Evolutionary conservation across 2,329 filamentous ascomycete genomes (phyloP), one percentile per base, ranked within the genome.

Genomic region (Fusarium albosuccineum): DNA sequence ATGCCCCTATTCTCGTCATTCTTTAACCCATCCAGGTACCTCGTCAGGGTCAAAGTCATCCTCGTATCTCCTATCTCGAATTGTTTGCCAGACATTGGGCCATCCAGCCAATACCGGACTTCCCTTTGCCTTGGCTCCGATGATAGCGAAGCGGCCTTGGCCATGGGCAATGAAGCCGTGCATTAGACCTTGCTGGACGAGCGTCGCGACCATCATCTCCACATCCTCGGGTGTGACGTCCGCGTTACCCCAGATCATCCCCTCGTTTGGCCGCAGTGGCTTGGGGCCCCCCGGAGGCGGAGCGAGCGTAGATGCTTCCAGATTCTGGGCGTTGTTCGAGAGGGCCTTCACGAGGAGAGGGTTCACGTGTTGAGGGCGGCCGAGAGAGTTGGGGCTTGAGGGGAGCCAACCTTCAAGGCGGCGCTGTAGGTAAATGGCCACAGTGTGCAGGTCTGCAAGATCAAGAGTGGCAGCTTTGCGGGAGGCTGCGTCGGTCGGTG

Each of bases 121-220:
- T 5, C 86, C 87, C 67, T 86, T 87, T 62, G 85, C 85, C 82
- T 90, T 91, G 26, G 92, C 89, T 3, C 94, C 94, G 53, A 91
- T 88, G 42, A 97, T 92, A 11, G 93, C 94, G 73, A 97, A 94
- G 49, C 92, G 89, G 42, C 86, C 86, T 73, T 90, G 89, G 27
- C 86, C 86, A 73, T 97, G 93, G 14, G 92, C 92, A 29, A 97
- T 86, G 74, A 94, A 97, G 2, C 94, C 95, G 69, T 91, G 89
- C 75, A 97, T 83, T 26, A 97, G 82, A 1, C 92, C 92, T 77
- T 97, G 92, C 50, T 91, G 88, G 17, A 97, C 87, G 11, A 97
- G 85, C 10, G 90, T 90, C 0, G 92, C 88, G 11, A 97, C 85
- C 49, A 92, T 89, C 44, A 89, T 89, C 78, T 97, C 93, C n/a